Percentiles rank a stretch among this genome's conserved stretches.
Conservation (phyloP, 306 rosid species). For the Crataegus laevigata region DNA sequence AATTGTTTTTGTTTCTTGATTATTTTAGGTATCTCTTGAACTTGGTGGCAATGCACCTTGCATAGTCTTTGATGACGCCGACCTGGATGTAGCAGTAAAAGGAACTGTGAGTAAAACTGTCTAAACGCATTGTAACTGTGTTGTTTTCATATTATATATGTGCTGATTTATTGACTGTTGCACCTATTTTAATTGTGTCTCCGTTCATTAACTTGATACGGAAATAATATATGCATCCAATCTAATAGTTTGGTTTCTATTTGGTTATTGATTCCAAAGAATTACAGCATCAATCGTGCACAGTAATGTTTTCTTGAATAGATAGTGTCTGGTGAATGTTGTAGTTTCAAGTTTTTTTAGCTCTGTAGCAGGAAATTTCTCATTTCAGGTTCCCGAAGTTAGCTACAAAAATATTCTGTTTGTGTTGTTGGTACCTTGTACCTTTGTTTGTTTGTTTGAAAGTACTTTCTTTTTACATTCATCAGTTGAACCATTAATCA, state of each 20-base stretch:
- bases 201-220: neutral
- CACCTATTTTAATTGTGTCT: neutral
- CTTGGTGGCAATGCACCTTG: conserved; percentile 99
- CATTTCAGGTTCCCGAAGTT: neutral
- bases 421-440: neutral
- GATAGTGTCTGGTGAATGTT: neutral
- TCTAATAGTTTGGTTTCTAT: neutral
- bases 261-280: neutral
- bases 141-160: neutral
- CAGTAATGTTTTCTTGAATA: neutral
- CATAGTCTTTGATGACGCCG: conserved; percentile 94
- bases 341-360: neutral
- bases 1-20: conserved; percentile 8
- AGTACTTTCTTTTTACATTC: conserved; percentile 4
- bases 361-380: neutral
- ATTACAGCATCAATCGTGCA: neutral
- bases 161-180: neutral
- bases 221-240: neutral
- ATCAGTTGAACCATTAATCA: conserved; percentile 3
- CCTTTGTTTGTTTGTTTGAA: conserved; percentile 1
- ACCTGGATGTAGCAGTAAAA: conserved; percentile 84
- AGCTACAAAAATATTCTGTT: neutral
- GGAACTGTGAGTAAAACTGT: conserved; percentile 69
- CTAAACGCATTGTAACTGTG: conserved; percentile 7
- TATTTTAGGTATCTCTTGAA: conserved; percentile 80